phyloP scores from a whole-genome alignment of 176 grass and related monocot species.

The Chrysopogon serrulatus region DNA sequence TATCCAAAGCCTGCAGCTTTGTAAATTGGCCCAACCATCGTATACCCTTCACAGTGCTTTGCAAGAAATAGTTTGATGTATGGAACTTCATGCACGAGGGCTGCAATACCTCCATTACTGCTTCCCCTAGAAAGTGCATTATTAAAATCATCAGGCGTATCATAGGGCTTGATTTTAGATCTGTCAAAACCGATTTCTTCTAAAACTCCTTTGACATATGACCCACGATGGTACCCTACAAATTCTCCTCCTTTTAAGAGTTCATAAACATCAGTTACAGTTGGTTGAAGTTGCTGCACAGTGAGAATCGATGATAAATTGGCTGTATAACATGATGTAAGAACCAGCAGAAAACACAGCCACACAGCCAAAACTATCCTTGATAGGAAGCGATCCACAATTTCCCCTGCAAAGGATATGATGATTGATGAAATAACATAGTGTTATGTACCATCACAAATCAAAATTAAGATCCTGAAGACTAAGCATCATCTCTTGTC shows the following conservation, averaged over 20 bases:
- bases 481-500: too few species aligned
- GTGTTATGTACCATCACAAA: neutral
- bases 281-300: conserved; percentile 38
- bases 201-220: conserved; percentile 37
- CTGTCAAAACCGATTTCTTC: conserved; percentile 29
- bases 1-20: conserved; percentile 49
- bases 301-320: conserved; percentile 53
- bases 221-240: conserved; percentile 25
- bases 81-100: too few species aligned
- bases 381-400: conserved; percentile 12
- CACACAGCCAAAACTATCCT: conserved; percentile 44
- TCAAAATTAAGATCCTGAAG: too few species aligned
- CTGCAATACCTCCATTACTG: conserved; percentile 44
- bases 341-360: conserved; percentile 39
- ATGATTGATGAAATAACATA: neutral
- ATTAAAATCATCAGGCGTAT: neutral
- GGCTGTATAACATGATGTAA: conserved; percentile 58
- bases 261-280: conserved; percentile 29
- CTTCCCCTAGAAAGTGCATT: conserved; percentile 50
- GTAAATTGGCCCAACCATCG: conserved; percentile 57
- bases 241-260: conserved; percentile 30
- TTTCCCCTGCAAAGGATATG: conserved; percentile 11
- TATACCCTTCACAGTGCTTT: conserved; percentile 34
- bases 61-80: too few species aligned
- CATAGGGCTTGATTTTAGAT: conserved; percentile 29